Evolutionary conservation across 192 early-diverging fungal genomes (phyloP).

Genomic region (Podila verticillata): DNA sequence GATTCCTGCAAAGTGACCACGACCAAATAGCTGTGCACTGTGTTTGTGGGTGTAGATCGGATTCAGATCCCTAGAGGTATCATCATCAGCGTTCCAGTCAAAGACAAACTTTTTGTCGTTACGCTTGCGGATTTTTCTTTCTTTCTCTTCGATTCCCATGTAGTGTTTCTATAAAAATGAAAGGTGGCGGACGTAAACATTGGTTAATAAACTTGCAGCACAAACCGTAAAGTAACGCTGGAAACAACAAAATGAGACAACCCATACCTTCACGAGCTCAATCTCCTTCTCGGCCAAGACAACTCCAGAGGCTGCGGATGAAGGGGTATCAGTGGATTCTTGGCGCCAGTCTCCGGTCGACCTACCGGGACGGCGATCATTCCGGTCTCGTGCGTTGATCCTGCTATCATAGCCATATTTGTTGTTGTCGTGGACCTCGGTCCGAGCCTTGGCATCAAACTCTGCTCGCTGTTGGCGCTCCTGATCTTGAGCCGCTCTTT

Average conservation of each 20-base stretch:
- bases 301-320: constrained; percentile 16
- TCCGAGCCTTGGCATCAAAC: constrained; percentile 62
- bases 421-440: constrained; percentile 56
- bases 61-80: constrained; percentile 93
- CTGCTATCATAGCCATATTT: constrained; percentile 43
- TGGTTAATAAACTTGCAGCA: neutral
- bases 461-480: constrained; percentile 66
- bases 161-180: constrained; percentile 71
- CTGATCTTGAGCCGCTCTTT: constrained; percentile 67
- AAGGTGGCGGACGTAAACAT: neutral
- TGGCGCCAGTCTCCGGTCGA: constrained; percentile 14
- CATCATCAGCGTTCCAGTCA: constrained; percentile 96
- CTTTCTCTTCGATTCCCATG: constrained; percentile 81
- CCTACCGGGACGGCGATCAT: constrained; percentile 6
- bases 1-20: constrained; percentile 89
- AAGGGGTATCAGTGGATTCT: constrained; percentile 1
- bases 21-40: constrained; percentile 82
- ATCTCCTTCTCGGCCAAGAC: constrained; percentile 41
- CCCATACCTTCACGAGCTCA: constrained; percentile 35
- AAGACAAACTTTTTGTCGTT: constrained; percentile 97
- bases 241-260: neutral
- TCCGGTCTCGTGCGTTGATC: constrained; percentile 22
- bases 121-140: constrained; percentile 81
- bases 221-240: neutral
- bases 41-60: constrained; percentile 85